Evolutionary conservation across 2,329 filamentous ascomycete genomes (phyloP).

Genomic region (Xylaria sp.): DNA sequence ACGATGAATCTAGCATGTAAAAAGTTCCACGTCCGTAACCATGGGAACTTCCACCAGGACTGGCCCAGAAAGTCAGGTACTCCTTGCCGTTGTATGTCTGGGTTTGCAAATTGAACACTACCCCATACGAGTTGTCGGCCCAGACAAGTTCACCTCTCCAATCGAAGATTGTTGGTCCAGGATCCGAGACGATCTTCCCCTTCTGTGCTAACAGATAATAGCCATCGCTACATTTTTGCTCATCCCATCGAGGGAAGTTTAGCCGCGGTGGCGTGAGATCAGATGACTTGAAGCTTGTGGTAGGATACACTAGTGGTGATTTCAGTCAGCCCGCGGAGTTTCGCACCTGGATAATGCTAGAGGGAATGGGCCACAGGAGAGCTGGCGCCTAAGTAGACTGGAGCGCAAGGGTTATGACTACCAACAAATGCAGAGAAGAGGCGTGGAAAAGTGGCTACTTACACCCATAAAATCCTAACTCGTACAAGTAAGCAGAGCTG

Average conservation of each 20-base stretch:
- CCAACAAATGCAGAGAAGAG: not conserved
- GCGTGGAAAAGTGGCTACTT: constrained; percentile 4
- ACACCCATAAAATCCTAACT: constrained; percentile 27
- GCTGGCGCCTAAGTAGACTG: not conserved
- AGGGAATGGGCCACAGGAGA: not conserved
- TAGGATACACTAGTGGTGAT: constrained; percentile 23
- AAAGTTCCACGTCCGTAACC: constrained; percentile 34
- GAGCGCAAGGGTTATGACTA: not conserved
- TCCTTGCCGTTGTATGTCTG: constrained; percentile 42
- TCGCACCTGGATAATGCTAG: not conserved
- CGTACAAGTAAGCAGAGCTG: constrained; percentile 20
- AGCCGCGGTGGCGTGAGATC: constrained; percentile 19
- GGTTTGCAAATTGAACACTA: constrained; percentile 30
- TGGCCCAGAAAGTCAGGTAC: constrained; percentile 46
- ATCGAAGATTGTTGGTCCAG: constrained; percentile 28
- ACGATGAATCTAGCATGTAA: constrained; percentile 43
- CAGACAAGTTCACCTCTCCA: constrained; percentile 29
- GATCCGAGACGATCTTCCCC: constrained; percentile 28
- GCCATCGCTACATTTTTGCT: constrained; percentile 22
- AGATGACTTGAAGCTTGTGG: constrained; percentile 25
- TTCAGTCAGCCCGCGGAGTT: constrained; percentile 6
- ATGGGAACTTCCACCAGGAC: constrained; percentile 33
- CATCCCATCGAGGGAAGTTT: constrained; percentile 27
- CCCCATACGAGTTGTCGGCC: constrained; percentile 25
- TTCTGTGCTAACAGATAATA: constrained; percentile 31